Conservation (phyloP, 2,329 filamentous ascomycete species). For the Coniochaeta sp. region DNA sequence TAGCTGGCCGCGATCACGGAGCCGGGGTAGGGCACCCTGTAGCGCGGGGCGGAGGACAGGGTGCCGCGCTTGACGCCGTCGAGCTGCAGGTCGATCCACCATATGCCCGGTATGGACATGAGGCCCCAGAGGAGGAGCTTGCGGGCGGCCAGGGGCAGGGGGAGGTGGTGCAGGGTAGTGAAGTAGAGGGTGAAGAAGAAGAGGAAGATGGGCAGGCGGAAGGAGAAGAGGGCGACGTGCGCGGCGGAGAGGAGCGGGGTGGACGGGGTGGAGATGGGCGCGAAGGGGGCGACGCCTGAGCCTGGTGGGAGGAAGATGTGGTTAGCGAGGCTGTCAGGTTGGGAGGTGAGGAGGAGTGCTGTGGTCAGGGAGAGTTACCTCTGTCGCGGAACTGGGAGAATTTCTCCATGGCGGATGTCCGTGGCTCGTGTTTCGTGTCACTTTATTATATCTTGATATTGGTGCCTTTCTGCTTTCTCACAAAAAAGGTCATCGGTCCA, state of each 20-base stretch:
- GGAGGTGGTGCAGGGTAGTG: slow-evolving; percentile 73
- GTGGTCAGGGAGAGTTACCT: slow-evolving; percentile 39
- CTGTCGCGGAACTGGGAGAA: slow-evolving; percentile 88
- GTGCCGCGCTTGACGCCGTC: slow-evolving; percentile 93
- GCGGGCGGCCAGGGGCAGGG: slow-evolving; percentile 52
- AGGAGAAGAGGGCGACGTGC: slow-evolving; percentile 65
- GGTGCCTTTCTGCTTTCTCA: not conserved
- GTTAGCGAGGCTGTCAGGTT: not conserved
- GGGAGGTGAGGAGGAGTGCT: slow-evolving; percentile 1
- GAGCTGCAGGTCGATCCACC: slow-evolving; percentile 98
- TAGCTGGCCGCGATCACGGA: slow-evolving; percentile 85
- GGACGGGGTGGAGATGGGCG: slow-evolving; percentile 65
- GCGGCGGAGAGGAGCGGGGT: slow-evolving; percentile 56
- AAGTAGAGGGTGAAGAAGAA: slow-evolving; percentile 66
- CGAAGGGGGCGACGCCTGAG: slow-evolving; percentile 92
- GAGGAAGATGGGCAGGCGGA: slow-evolving; percentile 74
- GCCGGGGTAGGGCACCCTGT: slow-evolving; percentile 69
- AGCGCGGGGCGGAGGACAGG: slow-evolving; percentile 63
- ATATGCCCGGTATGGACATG: slow-evolving; percentile 82
- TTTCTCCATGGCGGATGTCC: slow-evolving; percentile 67
- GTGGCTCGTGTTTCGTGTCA: too few relatives aligned
- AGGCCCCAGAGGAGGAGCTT: slow-evolving; percentile 86
- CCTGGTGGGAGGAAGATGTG: slow-evolving; percentile 44
- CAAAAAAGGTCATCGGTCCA: not conserved
- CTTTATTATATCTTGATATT: not conserved